Evolutionary conservation across 768 basidiomycete genomes (phyloP).

Genomic region (Podaxis mareebaensis): DNA sequence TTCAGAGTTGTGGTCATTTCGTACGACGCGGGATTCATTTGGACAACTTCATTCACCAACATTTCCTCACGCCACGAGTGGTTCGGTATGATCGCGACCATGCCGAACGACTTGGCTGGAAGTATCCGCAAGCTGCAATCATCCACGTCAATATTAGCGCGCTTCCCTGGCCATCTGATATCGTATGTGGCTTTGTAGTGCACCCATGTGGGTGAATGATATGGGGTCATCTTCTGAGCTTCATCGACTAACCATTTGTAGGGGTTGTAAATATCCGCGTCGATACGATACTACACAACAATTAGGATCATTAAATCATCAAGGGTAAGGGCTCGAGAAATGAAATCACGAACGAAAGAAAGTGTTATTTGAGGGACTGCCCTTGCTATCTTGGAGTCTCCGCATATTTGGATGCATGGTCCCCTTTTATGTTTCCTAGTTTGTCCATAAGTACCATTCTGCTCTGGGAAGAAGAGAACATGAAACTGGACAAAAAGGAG

Average conservation of each 20-base stretch:
- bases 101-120: no score
- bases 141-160: neutral
- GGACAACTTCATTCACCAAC: no score
- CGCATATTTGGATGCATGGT: neutral
- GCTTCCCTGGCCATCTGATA: neutral
- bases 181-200: neutral
- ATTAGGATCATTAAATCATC: neutral
- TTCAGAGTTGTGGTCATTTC: no score
- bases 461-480: neutral
- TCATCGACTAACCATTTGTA: neutral
- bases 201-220: neutral
- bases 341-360: neutral
- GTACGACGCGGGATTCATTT: no score
- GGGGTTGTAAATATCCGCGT: neutral
- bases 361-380: no score
- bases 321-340: neutral
- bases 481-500: neutral
- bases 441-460: neutral
- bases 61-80: no score
- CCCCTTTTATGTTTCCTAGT: slow-evolving; percentile 4
- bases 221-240: neutral
- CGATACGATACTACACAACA: neutral
- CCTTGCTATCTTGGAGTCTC: neutral
- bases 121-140: neutral
- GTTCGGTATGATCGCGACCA: no score